Conservation (phyloP, 805 yeast genomes). For the Monosporozyma aerobia region DNA sequence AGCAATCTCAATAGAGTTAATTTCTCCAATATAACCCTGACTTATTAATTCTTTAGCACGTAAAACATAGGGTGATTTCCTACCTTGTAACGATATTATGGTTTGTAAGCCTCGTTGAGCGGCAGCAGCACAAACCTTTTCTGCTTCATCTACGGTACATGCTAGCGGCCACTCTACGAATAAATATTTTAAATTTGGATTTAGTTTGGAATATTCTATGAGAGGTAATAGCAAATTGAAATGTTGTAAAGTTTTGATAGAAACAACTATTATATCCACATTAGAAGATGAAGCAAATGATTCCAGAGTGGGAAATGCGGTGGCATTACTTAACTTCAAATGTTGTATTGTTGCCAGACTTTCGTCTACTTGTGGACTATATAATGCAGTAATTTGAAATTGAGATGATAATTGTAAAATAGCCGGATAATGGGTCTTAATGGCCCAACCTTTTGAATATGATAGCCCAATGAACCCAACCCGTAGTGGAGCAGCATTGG, state of each 20-base stretch:
- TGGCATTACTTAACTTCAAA: conserved; percentile 19
- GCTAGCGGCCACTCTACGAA: conserved; percentile 27
- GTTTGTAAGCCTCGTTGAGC: conserved; percentile 22
- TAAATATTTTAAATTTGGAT: conserved; percentile 19
- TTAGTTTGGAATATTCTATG: conserved; percentile 15
- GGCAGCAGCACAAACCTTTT: conserved; percentile 19
- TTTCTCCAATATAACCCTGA: conserved; percentile 25
- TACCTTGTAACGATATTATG: conserved; percentile 25
- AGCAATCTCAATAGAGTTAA: conserved; percentile 25
- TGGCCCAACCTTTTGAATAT: conserved; percentile 24
- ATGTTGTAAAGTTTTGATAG: conserved; percentile 17
- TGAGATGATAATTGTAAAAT: conserved; percentile 25
- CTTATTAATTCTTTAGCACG: conserved; percentile 25
- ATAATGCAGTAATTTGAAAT: conserved; percentile 23
- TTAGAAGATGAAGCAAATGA: conserved; percentile 16
- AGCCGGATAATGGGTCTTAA: conserved; percentile 26
- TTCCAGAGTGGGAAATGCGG: conserved; percentile 19
- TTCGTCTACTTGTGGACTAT: conserved; percentile 14
- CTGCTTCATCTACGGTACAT: conserved; percentile 19
- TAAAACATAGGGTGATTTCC: conserved; percentile 25
- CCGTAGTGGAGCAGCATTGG: conserved; percentile 21
- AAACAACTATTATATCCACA: conserved; percentile 23
- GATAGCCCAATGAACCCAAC: conserved; percentile 25
- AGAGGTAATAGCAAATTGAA: conserved; percentile 13
- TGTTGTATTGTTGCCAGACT: conserved; percentile 17